Percentiles rank a stretch among this genome's conserved stretches.
Conservation (phyloP, 2,329 filamentous ascomycete genomes). For the Periconia digitata region DNA sequence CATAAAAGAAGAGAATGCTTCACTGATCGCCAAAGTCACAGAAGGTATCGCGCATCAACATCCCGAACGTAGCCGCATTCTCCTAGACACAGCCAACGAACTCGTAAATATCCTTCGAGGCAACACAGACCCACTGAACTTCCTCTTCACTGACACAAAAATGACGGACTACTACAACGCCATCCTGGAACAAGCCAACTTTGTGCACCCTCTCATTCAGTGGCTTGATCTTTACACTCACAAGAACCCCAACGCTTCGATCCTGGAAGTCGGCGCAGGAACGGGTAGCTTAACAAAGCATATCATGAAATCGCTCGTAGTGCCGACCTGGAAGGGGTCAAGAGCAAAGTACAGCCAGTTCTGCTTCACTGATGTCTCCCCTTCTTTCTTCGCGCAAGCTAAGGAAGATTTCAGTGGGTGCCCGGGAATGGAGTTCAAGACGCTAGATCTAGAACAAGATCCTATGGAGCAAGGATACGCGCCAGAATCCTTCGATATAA, state of each 20-base stretch:
- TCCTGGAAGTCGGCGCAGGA: conserved; percentile 14
- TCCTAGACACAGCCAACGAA: neutral
- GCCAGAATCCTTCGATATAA: conserved; percentile 2
- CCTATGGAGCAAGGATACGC: conserved; percentile 6
- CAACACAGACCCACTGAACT: neutral
- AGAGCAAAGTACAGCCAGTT: conserved; percentile 1
- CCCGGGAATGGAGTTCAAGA: conserved; percentile 11
- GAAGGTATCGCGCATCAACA: neutral
- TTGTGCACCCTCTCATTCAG: neutral
- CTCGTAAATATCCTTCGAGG: neutral
- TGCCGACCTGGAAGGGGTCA: conserved; percentile 3
- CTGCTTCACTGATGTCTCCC: conserved; percentile 12
- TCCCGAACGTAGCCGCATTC: neutral
- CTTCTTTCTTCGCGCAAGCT: conserved; percentile 11
- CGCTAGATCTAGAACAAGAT: conserved; percentile 12
- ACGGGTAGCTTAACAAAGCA: conserved; percentile 7
- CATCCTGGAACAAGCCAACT: neutral
- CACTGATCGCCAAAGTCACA: neutral
- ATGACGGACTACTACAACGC: conserved; percentile 1
- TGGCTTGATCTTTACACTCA: conserved; percentile 8
- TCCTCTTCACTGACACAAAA: conserved; percentile 1
- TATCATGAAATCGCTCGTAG: neutral
- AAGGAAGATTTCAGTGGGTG: conserved; percentile 6
- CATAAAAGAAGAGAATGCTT: neutral
- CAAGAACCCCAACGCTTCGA: conserved; percentile 6